Evolutionary conservation across 768 basidiomycete species (phyloP), one percentile per base, ranked within the genome.

Genomic region (Lanmaoa rubissima): DNA sequence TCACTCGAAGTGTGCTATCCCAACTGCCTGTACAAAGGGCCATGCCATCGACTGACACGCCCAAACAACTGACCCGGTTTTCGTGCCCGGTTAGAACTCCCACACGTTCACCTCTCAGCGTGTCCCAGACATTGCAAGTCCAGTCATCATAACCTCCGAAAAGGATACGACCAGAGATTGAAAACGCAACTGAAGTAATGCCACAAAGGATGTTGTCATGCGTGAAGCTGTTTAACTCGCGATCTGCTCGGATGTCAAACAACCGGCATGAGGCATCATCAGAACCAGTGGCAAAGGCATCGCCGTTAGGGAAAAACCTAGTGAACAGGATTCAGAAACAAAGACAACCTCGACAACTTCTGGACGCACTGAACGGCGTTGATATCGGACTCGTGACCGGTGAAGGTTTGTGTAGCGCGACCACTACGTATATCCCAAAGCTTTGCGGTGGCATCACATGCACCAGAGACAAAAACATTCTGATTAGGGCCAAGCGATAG

Each of bases 71-170:
- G 63, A 99, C 94, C 61, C 96, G 80, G 79, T 99, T 99, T 80
- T 99, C 96, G 68, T 99, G 96, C 17, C 97, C 96, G 38, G 94
- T 93, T 59, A 99, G 76, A 51, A 99, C 97, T 55, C 96, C 96
- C 40, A 99, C 94, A 54, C 96, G 90, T 73, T 98, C 96, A 53
- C 97, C 97, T 75, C 96, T 97, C 68, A 99, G 80, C 31, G 95
- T 98, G 72, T 99, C 96, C 96, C 96, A 99, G 50, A 98, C 96
- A 70, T 99, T 99, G 79, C 94, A 95, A 63, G 97, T 98, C 92
- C 97, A 98, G 71, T 99, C 96, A 74, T 99, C 96, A 71, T 99
- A 99, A 41, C 96, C 96, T 61, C 97, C 96, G 64, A 99, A 99
- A 39, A 99, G 81, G 65, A 99, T 92, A 57, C 96, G 90, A 38